Percentiles rank a stretch among this genome's conserved stretches.
phyloP scores from a whole-genome alignment of 768 basidiomycete genomes.

The Cystofilobasidium capitatum region DNA sequence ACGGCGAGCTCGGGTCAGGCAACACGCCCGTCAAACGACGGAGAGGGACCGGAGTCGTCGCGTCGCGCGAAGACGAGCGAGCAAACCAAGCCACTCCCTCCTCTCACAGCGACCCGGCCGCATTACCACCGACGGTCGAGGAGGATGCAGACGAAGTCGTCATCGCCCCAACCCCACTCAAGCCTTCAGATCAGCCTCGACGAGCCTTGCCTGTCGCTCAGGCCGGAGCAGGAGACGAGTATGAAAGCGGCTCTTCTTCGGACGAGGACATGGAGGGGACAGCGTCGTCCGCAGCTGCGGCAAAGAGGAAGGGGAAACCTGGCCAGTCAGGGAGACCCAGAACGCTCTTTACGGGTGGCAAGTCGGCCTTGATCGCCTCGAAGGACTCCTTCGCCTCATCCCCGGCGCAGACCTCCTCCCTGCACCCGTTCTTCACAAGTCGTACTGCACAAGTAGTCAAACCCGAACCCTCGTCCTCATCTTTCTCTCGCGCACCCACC shows the following conservation, averaged over 20 bases:
- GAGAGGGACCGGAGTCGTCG: neutral
- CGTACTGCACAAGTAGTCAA: neutral
- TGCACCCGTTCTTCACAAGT: slow-evolving; percentile 2
- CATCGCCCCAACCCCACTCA: neutral
- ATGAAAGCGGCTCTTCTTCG: neutral
- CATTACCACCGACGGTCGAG: neutral
- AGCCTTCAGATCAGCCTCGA: neutral
- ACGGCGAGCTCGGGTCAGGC: slow-evolving; percentile 7
- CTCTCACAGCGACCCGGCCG: slow-evolving; percentile 13
- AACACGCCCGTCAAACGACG: slow-evolving; percentile 6
- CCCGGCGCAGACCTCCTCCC: neutral
- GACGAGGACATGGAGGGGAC: slow-evolving; percentile 6
- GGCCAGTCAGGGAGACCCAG: neutral
- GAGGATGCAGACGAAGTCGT: slow-evolving; percentile 2
- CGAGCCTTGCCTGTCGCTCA: neutral
- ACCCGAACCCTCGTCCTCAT: neutral
- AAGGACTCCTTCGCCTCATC: neutral
- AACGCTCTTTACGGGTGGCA: neutral
- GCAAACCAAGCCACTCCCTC: slow-evolving; percentile 2
- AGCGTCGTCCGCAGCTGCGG: neutral
- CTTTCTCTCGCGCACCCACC: neutral
- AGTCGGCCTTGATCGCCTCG: neutral
- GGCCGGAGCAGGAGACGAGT: neutral
- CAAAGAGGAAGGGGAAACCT: neutral
- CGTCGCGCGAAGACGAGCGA: neutral